Conservation (phyloP, 2,329 filamentous ascomycete genomes). For the Apiospora rasikravindrae region DNA sequence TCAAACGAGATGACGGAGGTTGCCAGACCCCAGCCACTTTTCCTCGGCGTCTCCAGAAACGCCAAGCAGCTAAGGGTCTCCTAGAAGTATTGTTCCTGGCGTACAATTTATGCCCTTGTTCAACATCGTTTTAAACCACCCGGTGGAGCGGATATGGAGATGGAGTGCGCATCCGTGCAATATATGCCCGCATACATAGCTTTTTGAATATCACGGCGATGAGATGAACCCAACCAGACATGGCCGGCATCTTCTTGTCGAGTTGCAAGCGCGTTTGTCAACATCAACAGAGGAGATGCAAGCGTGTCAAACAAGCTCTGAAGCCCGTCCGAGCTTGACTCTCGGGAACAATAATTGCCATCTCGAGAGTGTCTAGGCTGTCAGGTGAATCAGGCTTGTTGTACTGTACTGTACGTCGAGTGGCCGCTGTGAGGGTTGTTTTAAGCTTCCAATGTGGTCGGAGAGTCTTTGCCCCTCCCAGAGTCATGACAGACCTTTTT, state of each 20-base stretch:
- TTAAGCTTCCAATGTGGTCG: conserved; percentile 15
- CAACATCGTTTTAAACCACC: neutral
- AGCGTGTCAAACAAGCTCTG: conserved; percentile 6
- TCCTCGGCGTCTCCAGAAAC: conserved; percentile 10
- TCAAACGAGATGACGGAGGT: neutral
- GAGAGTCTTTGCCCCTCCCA: neutral
- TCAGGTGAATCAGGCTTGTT: neutral
- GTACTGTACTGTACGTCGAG: neutral
- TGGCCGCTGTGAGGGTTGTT: neutral
- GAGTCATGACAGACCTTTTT: conserved; percentile 15
- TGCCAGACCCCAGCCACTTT: conserved; percentile 12
- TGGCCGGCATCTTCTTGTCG: neutral
- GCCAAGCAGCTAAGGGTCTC: neutral
- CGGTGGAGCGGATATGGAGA: conserved; percentile 7
- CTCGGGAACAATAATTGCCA: conserved; percentile 14
- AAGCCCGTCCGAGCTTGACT: conserved; percentile 19
- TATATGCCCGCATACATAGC: neutral
- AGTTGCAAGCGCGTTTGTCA: neutral
- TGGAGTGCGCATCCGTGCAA: neutral
- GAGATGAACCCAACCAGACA: neutral
- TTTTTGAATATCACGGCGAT: neutral
- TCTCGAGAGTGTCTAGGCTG: conserved; percentile 13
- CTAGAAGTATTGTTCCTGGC: conserved; percentile 5
- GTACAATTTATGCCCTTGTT: neutral
- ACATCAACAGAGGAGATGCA: conserved; percentile 3